Percentiles rank a stretch among this genome's conserved stretches.
These are phyloP conservation scores for Aspergillus sp. DNA, from an alignment of 2,329 filamentous ascomycete genomes.

Conservation along the genomic window DNA sequence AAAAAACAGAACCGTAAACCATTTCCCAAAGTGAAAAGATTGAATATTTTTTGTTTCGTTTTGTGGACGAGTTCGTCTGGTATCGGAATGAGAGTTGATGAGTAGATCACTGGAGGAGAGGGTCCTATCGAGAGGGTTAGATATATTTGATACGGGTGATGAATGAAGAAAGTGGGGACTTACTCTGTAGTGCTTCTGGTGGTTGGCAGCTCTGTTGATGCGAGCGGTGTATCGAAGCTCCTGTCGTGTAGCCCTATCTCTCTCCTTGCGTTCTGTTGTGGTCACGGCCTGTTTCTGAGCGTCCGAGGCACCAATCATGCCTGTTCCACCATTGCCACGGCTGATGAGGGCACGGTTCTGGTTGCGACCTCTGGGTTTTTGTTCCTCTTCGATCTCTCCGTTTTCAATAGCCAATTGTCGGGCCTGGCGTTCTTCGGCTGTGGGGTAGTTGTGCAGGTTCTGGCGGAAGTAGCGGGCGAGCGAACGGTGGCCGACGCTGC, in stretches of 20 bases:
- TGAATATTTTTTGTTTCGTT: too few species aligned
- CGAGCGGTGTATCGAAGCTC: conserved; percentile 62
- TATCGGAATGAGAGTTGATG: too few species aligned
- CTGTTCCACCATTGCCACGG: conserved; percentile 67
- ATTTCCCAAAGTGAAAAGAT: too few species aligned
- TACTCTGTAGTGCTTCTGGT: conserved; percentile 70
- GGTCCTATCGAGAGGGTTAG: conserved; percentile 40
- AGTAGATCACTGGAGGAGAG: conserved; percentile 44
- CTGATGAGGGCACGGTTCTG: conserved; percentile 55
- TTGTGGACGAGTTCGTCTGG: too few species aligned
- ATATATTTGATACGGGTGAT: not conserved
- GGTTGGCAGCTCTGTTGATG: conserved; percentile 69
- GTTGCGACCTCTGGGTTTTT: conserved; percentile 31
- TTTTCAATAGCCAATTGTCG: conserved; percentile 56
- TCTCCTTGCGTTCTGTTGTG: conserved; percentile 64
- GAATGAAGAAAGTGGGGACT: conserved; percentile 21
- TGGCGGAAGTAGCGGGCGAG: conserved; percentile 86
- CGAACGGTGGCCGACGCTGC: conserved; percentile 84
- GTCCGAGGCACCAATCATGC: conserved; percentile 74
- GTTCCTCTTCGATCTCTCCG: conserved; percentile 44
- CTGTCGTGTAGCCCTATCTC: conserved; percentile 59
- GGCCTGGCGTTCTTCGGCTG: conserved; percentile 68
- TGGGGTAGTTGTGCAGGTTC: conserved; percentile 81
- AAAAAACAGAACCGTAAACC: too few species aligned
- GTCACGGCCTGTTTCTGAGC: conserved; percentile 66